Evolutionary conservation across 352 stramenopile genomes (phyloP).

Genomic region (Pythium biforme): DNA sequence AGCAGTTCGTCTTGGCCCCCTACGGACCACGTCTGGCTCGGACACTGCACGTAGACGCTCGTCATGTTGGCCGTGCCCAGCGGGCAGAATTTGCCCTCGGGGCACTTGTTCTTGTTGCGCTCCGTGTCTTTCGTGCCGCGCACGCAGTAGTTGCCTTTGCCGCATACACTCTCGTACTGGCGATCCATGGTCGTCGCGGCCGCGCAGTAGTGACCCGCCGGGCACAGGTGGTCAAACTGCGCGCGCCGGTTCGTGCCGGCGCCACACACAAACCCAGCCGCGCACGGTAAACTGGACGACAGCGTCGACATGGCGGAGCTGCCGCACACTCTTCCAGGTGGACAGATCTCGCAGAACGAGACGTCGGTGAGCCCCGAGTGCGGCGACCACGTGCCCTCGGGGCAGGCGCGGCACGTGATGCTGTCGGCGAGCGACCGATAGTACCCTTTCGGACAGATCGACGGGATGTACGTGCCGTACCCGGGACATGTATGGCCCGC

Average conservation of each 20-base stretch:
- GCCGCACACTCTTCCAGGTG: constrained; percentile 92
- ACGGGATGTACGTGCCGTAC: constrained; percentile 96
- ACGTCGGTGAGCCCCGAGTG: constrained; percentile 92
- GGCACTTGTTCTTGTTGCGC: constrained; percentile 91
- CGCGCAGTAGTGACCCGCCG: constrained; percentile 90
- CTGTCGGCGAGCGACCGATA: constrained; percentile 95
- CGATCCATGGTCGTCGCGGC: constrained; percentile 75
- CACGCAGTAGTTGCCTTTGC: constrained; percentile 86
- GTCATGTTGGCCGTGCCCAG: constrained; percentile 82
- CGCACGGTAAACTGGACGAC: constrained; percentile 81
- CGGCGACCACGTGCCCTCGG: constrained; percentile 93
- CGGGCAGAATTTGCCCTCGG: constrained; percentile 92
- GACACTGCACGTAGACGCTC: constrained; percentile 88
- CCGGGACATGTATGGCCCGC: constrained; percentile 91
- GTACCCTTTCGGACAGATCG: constrained; percentile 90
- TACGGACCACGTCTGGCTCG: constrained; percentile 85
- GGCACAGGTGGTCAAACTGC: constrained; percentile 93
- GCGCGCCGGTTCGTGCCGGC: constrained; percentile 87
- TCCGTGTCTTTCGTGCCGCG: constrained; percentile 88
- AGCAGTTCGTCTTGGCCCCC: constrained; percentile 78
- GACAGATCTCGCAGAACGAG: constrained; percentile 94
- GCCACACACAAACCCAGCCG: constrained; percentile 93
- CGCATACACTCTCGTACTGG: constrained; percentile 89
- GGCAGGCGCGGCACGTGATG: constrained; percentile 94
- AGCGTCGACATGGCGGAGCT: constrained; percentile 87